A percentile compares a stretch with the other conserved stretches of the same genome.
Evolutionary conservation across 768 basidiomycete genomes (phyloP).

Genomic region (Termitomyces sp.): DNA sequence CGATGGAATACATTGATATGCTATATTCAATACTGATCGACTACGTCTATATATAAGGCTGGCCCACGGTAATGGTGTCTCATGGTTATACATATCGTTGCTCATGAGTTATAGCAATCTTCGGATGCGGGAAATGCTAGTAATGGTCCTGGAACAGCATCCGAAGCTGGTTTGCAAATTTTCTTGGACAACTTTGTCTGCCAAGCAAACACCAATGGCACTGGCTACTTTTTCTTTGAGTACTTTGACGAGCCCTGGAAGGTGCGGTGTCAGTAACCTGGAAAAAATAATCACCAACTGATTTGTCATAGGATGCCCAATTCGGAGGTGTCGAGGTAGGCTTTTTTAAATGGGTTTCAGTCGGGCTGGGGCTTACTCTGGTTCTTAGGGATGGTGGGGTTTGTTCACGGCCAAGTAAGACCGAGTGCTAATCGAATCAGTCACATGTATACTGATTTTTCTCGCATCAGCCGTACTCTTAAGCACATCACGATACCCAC

Average conservation of each 20-base stretch:
- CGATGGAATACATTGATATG: constrained; percentile 5
- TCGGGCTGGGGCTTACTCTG: background rate
- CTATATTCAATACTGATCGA: background rate
- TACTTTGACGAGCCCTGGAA: constrained; percentile 83
- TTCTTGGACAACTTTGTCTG: constrained; percentile 90
- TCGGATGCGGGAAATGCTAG: constrained; percentile 50
- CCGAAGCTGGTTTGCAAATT: constrained; percentile 48
- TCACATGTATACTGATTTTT: background rate
- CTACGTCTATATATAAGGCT: constrained; percentile 28
- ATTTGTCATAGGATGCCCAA: constrained; percentile 34
- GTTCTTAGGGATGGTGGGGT: constrained; percentile 40
- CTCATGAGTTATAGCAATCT: constrained; percentile 38
- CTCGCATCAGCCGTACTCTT: constrained; percentile 50
- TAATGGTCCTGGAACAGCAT: constrained; percentile 67
- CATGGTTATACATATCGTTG: background rate
- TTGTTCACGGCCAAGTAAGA: constrained; percentile 37
- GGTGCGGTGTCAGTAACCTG: constrained; percentile 28
- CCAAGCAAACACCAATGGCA: constrained; percentile 74
- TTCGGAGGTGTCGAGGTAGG: constrained; percentile 74
- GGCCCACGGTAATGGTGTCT: constrained; percentile 52
- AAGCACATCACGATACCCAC: constrained; percentile 66
- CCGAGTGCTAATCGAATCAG: background rate
- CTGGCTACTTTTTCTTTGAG: constrained; percentile 88
- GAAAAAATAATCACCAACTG: background rate
- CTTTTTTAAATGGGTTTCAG: background rate